phyloP scores from a whole-genome alignment of 1,284 basidiomycete species.

The Apiotrichum mycotoxinovorans region DNA sequence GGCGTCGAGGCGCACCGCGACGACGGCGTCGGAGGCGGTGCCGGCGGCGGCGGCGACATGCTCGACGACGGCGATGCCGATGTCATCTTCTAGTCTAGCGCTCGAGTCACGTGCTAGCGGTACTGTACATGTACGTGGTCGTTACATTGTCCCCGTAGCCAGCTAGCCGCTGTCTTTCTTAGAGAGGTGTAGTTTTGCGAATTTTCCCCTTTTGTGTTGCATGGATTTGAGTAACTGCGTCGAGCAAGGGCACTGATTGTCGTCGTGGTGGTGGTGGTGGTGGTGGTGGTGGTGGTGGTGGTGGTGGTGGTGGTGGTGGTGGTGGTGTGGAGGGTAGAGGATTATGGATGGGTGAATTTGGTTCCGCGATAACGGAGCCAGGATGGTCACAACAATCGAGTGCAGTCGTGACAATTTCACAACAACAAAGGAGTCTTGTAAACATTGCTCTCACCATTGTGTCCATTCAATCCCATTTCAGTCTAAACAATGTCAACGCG shows the following conservation, averaged over 20 bases:
- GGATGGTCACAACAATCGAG: too few species aligned
- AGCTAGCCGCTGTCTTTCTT: background rate
- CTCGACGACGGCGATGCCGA: conserved; percentile 82
- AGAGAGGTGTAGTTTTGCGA: conserved; percentile 1
- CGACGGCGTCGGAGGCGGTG: conserved; percentile 47
- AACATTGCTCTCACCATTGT: background rate
- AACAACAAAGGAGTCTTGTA: background rate
- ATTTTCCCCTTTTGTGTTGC: background rate
- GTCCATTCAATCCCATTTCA: background rate
- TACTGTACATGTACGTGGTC: too few species aligned
- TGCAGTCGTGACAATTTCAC: too few species aligned
- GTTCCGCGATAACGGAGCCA: too few species aligned
- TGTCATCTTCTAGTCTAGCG: conserved; percentile 68
- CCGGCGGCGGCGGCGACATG: conserved; percentile 57
- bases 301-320: too few species aligned
- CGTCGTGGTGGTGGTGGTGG: background rate
- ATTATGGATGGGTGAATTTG: too few species aligned
- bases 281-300: too few species aligned
- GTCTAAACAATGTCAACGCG: background rate
- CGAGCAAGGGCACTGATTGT: background rate
- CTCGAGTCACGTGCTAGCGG: too few species aligned
- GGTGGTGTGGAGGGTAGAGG: too few species aligned
- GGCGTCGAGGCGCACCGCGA: conserved; percentile 48
- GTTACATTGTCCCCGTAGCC: too few species aligned
- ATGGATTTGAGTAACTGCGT: background rate